Base-by-base conservation (phyloP, 768 basidiomycete genomes). In the Dentipellis sp. region DNA sequence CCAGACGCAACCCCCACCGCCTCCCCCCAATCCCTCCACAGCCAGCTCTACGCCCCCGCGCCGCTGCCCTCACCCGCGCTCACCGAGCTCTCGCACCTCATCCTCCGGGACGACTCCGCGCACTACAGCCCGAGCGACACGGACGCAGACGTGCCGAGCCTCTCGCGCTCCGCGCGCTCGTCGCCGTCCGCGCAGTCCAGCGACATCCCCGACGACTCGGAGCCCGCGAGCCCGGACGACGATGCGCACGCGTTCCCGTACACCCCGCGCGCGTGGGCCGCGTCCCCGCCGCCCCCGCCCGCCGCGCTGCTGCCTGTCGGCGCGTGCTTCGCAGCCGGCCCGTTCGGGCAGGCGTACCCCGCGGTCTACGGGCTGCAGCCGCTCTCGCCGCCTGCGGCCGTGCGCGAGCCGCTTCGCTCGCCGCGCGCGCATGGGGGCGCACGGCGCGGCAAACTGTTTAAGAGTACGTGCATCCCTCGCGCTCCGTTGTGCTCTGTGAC, bases 141-240 rank as follows among this genome's bases (percentile, higher is more conserved):
- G 56, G 23, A 60, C 14, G 59, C n/a, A n/a, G 59, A 60, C 14
- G 59, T 58, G 2, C 59, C 59, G 14, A 60, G 59, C 35, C 50
- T 60, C 22, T 58, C 59, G 14, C 50, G 58, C 22, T 58, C 59
- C 17, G 59, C 58, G 50, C 58, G 50, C 3, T 57, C 45, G 1
- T 57, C 59, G 12, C 57, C 59, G 1, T 60, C 59, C 3, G 57
- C 57, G 17, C 23, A 53, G 16, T 59, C 42, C 11, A 45, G 53
- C 38, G 56, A 58, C 22, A 53, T 46, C 12, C 57, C 59, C 49
- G 59, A 60, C n/a, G 59, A 58, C 42, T 29, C 29, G 29, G 29
- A 29, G 29, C 29, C 29, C 29, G 29, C 29, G 3, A 29, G 29
- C 29, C 29, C 29, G 29, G 42, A 45, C 42, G 42, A 16, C n/a